phyloP scores from a whole-genome alignment of 305 asterid species.

The Fraxinus ornus region DNA sequence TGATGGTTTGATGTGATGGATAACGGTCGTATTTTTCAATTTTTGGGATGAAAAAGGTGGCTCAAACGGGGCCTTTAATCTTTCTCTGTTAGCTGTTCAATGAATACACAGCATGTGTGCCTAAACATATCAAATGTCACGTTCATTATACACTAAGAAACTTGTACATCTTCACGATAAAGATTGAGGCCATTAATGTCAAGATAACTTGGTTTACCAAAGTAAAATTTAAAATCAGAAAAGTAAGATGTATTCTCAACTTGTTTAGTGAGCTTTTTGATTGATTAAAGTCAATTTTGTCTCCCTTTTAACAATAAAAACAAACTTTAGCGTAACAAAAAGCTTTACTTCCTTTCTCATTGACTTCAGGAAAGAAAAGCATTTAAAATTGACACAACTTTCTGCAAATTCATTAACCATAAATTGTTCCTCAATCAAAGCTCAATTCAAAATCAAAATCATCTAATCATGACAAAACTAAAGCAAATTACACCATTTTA shows the following conservation, averaged over 20 bases:
- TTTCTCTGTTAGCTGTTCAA: background rate
- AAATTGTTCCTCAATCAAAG: background rate
- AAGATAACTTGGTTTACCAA: background rate
- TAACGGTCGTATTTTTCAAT: too few species aligned
- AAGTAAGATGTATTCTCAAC: background rate
- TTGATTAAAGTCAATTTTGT: background rate
- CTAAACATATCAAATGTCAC: background rate
- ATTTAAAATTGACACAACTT: background rate
- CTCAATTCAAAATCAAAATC: background rate
- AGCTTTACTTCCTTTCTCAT: background rate
- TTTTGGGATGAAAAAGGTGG: too few species aligned
- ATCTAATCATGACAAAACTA: constrained; percentile 5
- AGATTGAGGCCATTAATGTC: background rate
- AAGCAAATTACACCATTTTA: background rate
- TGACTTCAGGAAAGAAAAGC: background rate
- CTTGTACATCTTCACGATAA: background rate
- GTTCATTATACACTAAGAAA: background rate
- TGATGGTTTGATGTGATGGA: too few species aligned
- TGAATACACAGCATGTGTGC: background rate
- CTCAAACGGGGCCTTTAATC: too few species aligned
- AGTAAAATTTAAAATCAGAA: background rate
- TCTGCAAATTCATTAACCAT: constrained; percentile 4
- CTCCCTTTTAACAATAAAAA: background rate
- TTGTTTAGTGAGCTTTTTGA: background rate
- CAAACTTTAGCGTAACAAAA: background rate